Conservation (phyloP, 345 rosid genomes). For the Clarkia xantiana region DNA sequence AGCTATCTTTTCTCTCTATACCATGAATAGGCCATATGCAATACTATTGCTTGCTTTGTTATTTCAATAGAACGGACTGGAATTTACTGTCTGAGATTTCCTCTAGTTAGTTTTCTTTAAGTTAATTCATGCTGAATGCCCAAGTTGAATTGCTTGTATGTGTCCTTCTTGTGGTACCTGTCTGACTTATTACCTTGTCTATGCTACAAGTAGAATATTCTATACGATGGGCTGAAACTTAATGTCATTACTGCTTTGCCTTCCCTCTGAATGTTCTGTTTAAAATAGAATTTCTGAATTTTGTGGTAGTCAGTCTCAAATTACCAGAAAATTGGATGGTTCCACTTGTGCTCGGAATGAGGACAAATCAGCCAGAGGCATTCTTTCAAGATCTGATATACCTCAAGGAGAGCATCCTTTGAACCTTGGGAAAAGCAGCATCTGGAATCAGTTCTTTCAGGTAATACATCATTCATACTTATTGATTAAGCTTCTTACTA, state of each 20-base stretch:
- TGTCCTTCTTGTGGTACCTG: no score
- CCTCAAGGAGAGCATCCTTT: slow-evolving; percentile 90
- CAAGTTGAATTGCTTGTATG: no score
- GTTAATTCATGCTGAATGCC: no score
- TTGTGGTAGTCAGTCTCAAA: slow-evolving; percentile 94
- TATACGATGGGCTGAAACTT: background rate
- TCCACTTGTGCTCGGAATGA: slow-evolving; percentile 25
- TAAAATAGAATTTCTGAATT: slow-evolving; percentile 27
- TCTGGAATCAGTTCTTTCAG: slow-evolving; percentile 95
- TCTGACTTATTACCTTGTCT: no score
- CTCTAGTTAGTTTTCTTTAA: no score
- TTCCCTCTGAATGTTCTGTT: background rate
- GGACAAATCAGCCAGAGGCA: slow-evolving; percentile 31
- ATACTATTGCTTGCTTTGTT: no score
- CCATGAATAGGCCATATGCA: no score
- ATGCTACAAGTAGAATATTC: background rate
- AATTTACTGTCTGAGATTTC: no score
- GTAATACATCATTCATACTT: slow-evolving; percentile 18
- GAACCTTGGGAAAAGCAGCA: slow-evolving; percentile 80
- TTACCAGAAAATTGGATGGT: slow-evolving; percentile 70
- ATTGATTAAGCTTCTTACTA: background rate
- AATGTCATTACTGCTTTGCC: background rate
- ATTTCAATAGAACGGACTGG: no score
- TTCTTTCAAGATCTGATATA: slow-evolving; percentile 65
- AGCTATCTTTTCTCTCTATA: no score